These are phyloP conservation scores for Colletotrichum magnum DNA, from an alignment of 2,329 filamentous ascomycete species.

Conservation along the genomic window DNA sequence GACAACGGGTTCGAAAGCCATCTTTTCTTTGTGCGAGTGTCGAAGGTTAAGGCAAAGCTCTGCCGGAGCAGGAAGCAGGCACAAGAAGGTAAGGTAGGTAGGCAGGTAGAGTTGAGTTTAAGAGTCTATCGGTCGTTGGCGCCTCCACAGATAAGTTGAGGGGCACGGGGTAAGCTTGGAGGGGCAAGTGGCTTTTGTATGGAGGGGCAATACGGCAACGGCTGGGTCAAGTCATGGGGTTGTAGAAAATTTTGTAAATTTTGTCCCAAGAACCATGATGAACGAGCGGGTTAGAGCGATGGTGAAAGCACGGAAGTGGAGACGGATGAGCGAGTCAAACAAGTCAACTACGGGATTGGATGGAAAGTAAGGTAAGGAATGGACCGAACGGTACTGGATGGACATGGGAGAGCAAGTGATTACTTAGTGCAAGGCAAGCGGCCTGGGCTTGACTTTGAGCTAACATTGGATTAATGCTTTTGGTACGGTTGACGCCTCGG, in stretches of 20 bases:
- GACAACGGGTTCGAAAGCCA: constrained; percentile 28
- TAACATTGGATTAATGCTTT: constrained; percentile 30
- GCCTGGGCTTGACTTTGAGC: constrained; percentile 17
- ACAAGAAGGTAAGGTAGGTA: neutral
- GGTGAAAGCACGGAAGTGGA: constrained; percentile 40
- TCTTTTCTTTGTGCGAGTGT: constrained; percentile 15
- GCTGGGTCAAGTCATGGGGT: constrained; percentile 35
- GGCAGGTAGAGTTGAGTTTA: constrained; percentile 12
- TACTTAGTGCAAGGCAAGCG: constrained; percentile 20
- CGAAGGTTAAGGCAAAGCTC: neutral
- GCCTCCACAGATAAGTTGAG: constrained; percentile 35
- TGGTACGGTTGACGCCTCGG: neutral
- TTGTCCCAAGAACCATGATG: constrained; percentile 36
- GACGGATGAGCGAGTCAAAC: constrained; percentile 38
- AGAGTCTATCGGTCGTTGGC: constrained; percentile 26
- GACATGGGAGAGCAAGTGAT: constrained; percentile 22
- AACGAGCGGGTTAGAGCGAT: constrained; percentile 31
- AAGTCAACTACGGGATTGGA: constrained; percentile 27
- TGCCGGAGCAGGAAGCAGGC: neutral
- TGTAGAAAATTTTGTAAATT: constrained; percentile 39
- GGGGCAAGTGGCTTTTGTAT: constrained; percentile 36
- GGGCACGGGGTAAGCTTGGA: constrained; percentile 37
- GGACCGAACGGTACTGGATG: neutral
- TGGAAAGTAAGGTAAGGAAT: constrained; percentile 13
- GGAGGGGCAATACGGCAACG: constrained; percentile 27